A percentile compares a stretch with the other conserved stretches of the same genome.
Conservation (phyloP, 2,329 filamentous ascomycete genomes). For the Fusarium sp. region DNA sequence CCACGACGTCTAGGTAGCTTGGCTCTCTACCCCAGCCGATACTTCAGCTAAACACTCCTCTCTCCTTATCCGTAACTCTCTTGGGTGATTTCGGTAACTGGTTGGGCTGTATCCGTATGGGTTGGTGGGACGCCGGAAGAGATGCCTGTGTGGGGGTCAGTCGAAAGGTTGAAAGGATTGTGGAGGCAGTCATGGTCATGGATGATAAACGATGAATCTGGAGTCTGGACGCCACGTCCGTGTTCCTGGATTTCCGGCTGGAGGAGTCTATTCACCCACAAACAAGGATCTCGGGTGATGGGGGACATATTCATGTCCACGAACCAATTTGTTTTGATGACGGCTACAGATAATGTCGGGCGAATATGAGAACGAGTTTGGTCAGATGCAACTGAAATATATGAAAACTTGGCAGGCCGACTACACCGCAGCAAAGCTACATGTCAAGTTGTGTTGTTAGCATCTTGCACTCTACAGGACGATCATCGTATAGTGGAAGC, state of each 20-base stretch:
- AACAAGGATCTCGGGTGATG: neutral
- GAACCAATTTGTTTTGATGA: neutral
- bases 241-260: slow-evolving; percentile 31
- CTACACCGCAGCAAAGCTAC: neutral
- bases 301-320: neutral
- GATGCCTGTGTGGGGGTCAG: slow-evolving; percentile 12
- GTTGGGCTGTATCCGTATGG: slow-evolving; percentile 27
- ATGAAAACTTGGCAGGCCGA: neutral
- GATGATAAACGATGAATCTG: slow-evolving; percentile 2
- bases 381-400: neutral
- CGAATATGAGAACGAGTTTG: neutral
- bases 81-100: slow-evolving; percentile 1
- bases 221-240: slow-evolving; percentile 31
- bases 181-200: slow-evolving; percentile 28
- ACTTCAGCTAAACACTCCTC: neutral
- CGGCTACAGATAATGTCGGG: neutral
- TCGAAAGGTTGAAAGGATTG: slow-evolving; percentile 5
- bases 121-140: slow-evolving; percentile 34
- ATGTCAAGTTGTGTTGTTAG: neutral
- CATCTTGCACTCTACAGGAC: neutral
- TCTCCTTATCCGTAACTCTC: neutral
- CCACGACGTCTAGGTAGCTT: neutral
- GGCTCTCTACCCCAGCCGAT: neutral
- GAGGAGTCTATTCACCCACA: slow-evolving; percentile 1
- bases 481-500: neutral